These are phyloP conservation scores for Bacidia gigantensis DNA, from an alignment of 495 filamentous ascomycete genomes.

Conservation along the genomic window DNA sequence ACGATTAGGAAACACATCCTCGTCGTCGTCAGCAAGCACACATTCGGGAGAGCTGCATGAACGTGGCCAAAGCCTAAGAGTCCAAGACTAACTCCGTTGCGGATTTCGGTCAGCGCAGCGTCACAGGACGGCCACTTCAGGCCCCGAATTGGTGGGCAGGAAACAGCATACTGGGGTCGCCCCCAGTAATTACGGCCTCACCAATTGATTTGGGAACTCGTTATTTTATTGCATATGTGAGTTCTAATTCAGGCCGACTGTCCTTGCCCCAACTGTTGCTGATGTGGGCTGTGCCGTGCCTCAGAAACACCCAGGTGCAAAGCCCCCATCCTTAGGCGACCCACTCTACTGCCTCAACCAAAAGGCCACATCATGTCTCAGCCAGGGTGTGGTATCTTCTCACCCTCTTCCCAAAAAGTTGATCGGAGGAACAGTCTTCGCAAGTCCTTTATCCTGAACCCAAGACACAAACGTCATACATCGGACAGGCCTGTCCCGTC, in stretches of 20 bases:
- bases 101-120: not conserved
- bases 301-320: constrained; percentile 13
- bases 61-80: constrained; percentile 1
- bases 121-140: not conserved
- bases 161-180: not conserved
- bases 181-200: not conserved
- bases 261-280: constrained; percentile 5
- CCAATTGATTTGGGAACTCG: not conserved
- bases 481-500: constrained; percentile 9
- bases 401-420: constrained; percentile 7
- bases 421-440: constrained; percentile 18
- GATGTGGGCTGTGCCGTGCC: constrained; percentile 16
- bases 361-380: constrained; percentile 15
- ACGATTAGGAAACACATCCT: not conserved
- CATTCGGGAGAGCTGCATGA: not conserved
- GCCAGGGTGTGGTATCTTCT: constrained; percentile 17
- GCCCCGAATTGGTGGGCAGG: not conserved
- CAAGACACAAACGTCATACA: constrained; percentile 9
- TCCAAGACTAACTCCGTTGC: constrained; percentile 6
- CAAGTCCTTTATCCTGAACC: constrained; percentile 12
- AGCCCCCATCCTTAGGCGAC: not conserved
- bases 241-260: not conserved
- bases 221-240: not conserved
- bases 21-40: not conserved
- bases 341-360: constrained; percentile 2